These are phyloP conservation scores for Parathielavia hyrcaniae DNA, from an alignment of 495 filamentous ascomycete genomes.

Conservation along the genomic window DNA sequence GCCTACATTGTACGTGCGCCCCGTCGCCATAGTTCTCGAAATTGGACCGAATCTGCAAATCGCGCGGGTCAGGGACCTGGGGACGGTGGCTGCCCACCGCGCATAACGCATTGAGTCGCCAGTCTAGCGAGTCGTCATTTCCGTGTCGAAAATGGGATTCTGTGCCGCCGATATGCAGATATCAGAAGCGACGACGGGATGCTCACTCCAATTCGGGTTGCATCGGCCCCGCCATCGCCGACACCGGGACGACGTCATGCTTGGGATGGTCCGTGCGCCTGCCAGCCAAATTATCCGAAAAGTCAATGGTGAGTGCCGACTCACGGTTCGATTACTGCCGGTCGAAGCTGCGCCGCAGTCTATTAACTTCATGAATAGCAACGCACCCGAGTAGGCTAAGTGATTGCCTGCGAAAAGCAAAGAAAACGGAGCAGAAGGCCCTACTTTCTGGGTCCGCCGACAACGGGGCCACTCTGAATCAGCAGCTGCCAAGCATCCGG, in stretches of 20 bases:
- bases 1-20: constrained; percentile 26
- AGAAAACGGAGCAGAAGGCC: background rate
- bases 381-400: too few species aligned
- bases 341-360: too few species aligned
- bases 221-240: constrained; percentile 5
- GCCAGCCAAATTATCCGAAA: background rate
- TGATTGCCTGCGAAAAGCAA: background rate
- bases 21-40: constrained; percentile 15
- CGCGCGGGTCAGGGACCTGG: constrained; percentile 7
- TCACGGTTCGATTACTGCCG: too few species aligned
- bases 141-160: background rate
- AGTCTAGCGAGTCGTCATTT: constrained; percentile 1
- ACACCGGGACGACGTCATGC: constrained; percentile 8
- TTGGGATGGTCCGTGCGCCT: background rate
- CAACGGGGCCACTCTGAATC: background rate
- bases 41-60: background rate
- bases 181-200: constrained; percentile 7
- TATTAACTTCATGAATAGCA: too few species aligned
- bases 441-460: background rate
- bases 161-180: background rate
- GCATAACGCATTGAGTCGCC: constrained; percentile 21
- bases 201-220: constrained; percentile 14
- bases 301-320: too few species aligned
- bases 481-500: background rate
- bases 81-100: constrained; percentile 13